Evolutionary conservation across 441 rosid genomes (phyloP), one percentile per base, ranked within the genome.

Genomic region (Metrosideros polymorpha): DNA sequence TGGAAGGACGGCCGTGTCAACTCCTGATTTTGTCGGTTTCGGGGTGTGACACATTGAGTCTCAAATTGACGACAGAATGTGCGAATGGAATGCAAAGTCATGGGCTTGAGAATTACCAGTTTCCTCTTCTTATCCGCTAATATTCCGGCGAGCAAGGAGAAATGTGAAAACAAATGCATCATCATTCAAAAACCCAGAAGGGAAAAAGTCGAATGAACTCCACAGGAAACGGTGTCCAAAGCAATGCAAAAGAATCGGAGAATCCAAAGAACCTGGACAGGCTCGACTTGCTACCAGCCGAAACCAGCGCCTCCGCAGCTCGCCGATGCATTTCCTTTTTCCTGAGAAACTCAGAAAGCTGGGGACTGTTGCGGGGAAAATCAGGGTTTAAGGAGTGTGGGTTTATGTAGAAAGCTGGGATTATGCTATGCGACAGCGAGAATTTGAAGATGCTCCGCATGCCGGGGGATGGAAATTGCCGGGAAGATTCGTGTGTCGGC

Each of bases 311-410:
- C 30, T 19, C 82, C 45, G 30, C 30, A 19, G 49, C 43, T 30
- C 13, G 27, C 75, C 45, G 76, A 50, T 55, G 71, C 92, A 90
- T 89, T 89, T 89, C 85, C 89, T 22, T 66, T 5, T 24, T 12
- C 71, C 79, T 52, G 88, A 86, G 86, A 89, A 85, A 71, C 27
- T 79, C 77, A 83, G 63, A 24, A n/a, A 76, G 25, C 15, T 5
- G 27, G 4, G 8, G 76, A 24, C 15, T 30, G 29, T 17, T 51
- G n/a, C 84, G 4, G 71, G 86, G 85, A 84, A 82, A 71, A 32
- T 32, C 85, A 52, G 90, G 86, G 91, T 82, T 90, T 86, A 85
- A 90, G 89, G 22, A 22, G 87, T 47, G 49, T 0, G 85, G 25
- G 39, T 59, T 84, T 77, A 71, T 47, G 85, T 15, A 56, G 66